phyloP scores from a whole-genome alignment of 192 early-diverging fungal species.

The Geranomyces variabilis region DNA sequence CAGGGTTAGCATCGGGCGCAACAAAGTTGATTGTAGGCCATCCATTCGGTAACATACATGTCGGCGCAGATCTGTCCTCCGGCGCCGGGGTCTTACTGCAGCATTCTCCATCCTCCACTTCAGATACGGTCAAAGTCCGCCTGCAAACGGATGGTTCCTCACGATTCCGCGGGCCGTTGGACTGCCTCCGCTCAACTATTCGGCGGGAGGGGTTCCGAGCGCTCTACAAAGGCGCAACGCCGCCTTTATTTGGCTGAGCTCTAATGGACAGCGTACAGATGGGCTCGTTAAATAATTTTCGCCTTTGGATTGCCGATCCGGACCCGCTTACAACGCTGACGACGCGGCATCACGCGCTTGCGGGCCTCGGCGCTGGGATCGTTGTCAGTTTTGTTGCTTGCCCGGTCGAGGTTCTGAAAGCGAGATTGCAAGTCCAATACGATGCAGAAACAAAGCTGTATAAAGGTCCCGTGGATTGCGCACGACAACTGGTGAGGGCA shows the following conservation, averaged over 20 bases:
- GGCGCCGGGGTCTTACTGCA: too few relatives aligned
- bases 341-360: conserved; percentile 74
- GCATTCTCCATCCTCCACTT: background rate
- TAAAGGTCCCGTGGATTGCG: conserved; percentile 84
- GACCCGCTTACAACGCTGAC: conserved; percentile 58
- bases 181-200: conserved; percentile 84
- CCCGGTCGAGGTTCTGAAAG: conserved; percentile 94
- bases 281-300: conserved; percentile 83
- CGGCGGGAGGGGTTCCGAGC: conserved; percentile 68
- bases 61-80: too few relatives aligned
- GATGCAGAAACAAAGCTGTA: conserved; percentile 66
- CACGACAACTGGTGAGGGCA: conserved; percentile 62
- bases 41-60: conserved; percentile 48
- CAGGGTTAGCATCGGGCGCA: conserved; percentile 45
- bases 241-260: conserved; percentile 89
- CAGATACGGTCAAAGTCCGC: conserved; percentile 53
- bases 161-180: conserved; percentile 63
- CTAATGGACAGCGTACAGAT: conserved; percentile 80
- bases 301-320: conserved; percentile 64
- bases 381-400: conserved; percentile 84
- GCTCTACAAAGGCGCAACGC: conserved; percentile 92
- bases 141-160: conserved; percentile 52
- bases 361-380: conserved; percentile 86
- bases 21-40: conserved; percentile 51
- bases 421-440: conserved; percentile 90